These are phyloP conservation scores for Arthrobotrys megalospora DNA, from an alignment of 2,329 filamentous ascomycete species.

Conservation along the genomic window DNA sequence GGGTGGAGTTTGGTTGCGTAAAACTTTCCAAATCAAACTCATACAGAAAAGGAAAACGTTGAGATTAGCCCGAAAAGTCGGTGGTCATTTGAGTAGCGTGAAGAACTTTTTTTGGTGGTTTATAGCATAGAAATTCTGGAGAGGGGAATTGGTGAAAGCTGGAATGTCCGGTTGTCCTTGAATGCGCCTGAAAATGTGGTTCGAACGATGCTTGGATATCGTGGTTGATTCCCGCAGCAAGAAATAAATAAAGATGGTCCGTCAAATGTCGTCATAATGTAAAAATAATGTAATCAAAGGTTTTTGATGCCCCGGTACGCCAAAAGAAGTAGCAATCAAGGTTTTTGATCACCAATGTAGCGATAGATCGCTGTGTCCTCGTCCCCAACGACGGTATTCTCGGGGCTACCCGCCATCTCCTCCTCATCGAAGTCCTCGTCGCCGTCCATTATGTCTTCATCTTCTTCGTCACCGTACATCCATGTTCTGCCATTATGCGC, in stretches of 20 bases:
- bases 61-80: constrained; percentile 26
- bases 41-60: constrained; percentile 22
- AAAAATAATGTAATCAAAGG: constrained; percentile 28
- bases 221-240: constrained; percentile 28
- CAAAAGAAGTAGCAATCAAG: constrained; percentile 47
- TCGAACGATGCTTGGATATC: constrained; percentile 45
- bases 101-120: constrained; percentile 45
- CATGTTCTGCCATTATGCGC: constrained; percentile 92
- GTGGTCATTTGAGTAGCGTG: constrained; percentile 39
- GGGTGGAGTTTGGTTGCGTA: constrained; percentile 53
- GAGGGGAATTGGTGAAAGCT: constrained; percentile 28
- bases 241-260: constrained; percentile 25
- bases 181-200: constrained; percentile 59
- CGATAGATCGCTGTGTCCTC: constrained; percentile 52
- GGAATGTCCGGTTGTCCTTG: constrained; percentile 40
- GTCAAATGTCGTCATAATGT: constrained; percentile 44
- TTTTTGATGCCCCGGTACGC: constrained; percentile 51
- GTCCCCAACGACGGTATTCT: constrained; percentile 57
- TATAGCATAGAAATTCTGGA: constrained; percentile 9
- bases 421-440: constrained; percentile 53
- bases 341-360: constrained; percentile 41
- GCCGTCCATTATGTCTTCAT: constrained; percentile 63
- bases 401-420: constrained; percentile 56
- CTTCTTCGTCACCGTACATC: constrained; percentile 79
- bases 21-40: constrained; percentile 53